Base-by-base conservation (phyloP, 495 filamentous ascomycete species). In the Penicillium arizonense region DNA sequence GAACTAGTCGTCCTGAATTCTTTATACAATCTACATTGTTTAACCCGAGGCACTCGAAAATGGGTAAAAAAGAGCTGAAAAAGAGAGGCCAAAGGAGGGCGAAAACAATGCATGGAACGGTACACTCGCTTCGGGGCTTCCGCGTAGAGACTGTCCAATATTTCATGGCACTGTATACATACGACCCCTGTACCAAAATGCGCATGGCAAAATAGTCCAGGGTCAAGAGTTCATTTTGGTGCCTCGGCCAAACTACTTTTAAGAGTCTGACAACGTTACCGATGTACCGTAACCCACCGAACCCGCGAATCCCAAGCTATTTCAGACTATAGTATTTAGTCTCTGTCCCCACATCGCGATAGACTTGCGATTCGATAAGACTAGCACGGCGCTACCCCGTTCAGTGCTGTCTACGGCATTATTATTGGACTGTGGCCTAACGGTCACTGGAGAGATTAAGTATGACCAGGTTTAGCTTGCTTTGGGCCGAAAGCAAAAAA, bases 331-430 rank as follows among this genome's bases (percentile, higher is more conserved):
- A 18, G n/a, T 39, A 30, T 52, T 43, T 40, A 36, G 35, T 50
- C 18, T 42, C 47, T 14, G 44, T 50, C 48, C 48, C 57, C 57
- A 59, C 57, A 59, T 30, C 34, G 52, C 57, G 57, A 52, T 55
- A 43, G 42, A 55, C 47, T 45, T 48, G 37, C 46, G 43, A 41
- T 45, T 50, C 36, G 57, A 44, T 41, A 52, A 45, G 38, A 49
- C 38, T 38, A 53, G 18, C 44, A 30, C 33, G 44, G 11, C 30
- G 46, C 36, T 5, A 30, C 43, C 47, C 47, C 54, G 36, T 49
- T 39, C 48, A 32, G 33, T 38, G 20, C 32, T 39, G 37, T 12
- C 7, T 9, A 30, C 20, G 33, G 34, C 8, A 56, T 44, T 26
- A 23, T 47, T 21, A 47, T 47, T 47, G 21, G 44, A 18, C 39